Evolutionary conservation across 495 filamentous ascomycete genomes (phyloP).

Genomic region (Endocarpon pusillum): DNA sequence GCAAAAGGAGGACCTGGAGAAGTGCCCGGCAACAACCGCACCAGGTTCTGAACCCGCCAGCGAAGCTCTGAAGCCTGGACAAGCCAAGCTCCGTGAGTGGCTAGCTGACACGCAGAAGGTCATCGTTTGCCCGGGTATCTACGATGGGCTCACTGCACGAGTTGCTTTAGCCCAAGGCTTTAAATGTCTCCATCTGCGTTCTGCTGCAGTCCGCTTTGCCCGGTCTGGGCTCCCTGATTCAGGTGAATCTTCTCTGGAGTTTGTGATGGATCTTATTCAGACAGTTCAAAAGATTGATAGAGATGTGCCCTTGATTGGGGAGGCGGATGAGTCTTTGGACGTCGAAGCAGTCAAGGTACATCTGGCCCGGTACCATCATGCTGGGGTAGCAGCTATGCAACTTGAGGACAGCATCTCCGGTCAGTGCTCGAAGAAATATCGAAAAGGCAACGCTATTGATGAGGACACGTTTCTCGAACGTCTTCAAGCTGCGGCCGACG

Average conservation of each 20-base stretch:
- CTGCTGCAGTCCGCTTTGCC: constrained; percentile 49
- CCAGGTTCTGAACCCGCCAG: too few relatives aligned
- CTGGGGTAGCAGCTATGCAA: constrained; percentile 53
- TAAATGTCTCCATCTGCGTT: constrained; percentile 53
- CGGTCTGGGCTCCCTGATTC: constrained; percentile 48
- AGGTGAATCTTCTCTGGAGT: constrained; percentile 35
- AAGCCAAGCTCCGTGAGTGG: too few relatives aligned
- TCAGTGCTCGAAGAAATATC: too few relatives aligned
- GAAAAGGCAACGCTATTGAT: constrained; percentile 45
- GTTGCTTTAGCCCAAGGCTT: constrained; percentile 43
- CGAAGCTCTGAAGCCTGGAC: too few relatives aligned
- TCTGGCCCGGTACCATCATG: constrained; percentile 45
- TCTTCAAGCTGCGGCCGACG: constrained; percentile 34
- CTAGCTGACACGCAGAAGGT: too few relatives aligned
- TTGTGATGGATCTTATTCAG: constrained; percentile 28
- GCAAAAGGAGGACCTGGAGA: too few relatives aligned
- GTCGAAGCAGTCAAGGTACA: constrained; percentile 46
- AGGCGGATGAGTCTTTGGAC: constrained; percentile 51
- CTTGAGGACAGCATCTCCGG: constrained; percentile 53
- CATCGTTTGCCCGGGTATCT: constrained; percentile 47
- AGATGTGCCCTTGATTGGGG: constrained; percentile 44
- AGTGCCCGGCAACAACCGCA: too few relatives aligned
- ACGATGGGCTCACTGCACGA: constrained; percentile 51
- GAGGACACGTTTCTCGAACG: constrained; percentile 34
- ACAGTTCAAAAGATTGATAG: constrained; percentile 26